Evolutionary conservation across 2,329 filamentous ascomycete species (phyloP).

Genomic region (Paecilomyces niveus): DNA sequence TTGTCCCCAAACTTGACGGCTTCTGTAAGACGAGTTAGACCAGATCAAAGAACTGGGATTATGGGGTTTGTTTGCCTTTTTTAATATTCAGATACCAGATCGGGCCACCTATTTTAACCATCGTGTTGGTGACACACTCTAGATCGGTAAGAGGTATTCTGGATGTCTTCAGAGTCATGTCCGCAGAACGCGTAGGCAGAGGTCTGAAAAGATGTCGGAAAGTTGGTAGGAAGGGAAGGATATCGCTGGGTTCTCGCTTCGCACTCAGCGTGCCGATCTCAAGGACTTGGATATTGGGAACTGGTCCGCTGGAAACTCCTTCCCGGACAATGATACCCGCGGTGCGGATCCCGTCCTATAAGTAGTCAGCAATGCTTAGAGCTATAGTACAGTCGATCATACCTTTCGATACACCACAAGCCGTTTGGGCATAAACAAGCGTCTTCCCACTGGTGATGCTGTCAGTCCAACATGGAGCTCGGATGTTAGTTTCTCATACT

Average conservation of each 20-base stretch:
- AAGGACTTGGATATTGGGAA: conserved; percentile 67
- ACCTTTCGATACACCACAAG: conserved; percentile 72
- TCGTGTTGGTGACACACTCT: conserved; percentile 72
- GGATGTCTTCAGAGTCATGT: conserved; percentile 61
- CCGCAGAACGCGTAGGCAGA: conserved; percentile 58
- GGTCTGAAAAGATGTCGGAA: conserved; percentile 63
- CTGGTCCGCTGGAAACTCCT: conserved; percentile 56
- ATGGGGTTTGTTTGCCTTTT: conserved; percentile 35
- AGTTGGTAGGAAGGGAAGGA: conserved; percentile 71
- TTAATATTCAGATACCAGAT: conserved; percentile 43
- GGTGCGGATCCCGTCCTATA: conserved; percentile 69
- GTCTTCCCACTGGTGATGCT: conserved; percentile 72
- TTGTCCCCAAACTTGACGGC: conserved; percentile 56
- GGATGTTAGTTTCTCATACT: conserved; percentile 69
- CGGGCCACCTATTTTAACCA: conserved; percentile 46
- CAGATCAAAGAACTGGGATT: neutral
- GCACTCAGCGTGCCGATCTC: conserved; percentile 65
- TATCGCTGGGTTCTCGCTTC: conserved; percentile 70
- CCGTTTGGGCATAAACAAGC: conserved; percentile 68
- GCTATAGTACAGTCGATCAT: conserved; percentile 5
- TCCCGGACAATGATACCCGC: conserved; percentile 74
- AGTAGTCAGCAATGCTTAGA: conserved; percentile 12
- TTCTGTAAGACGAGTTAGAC: conserved; percentile 28
- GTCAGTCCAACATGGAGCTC: conserved; percentile 73
- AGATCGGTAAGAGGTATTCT: conserved; percentile 70